Conservation (phyloP, 163 green algal species). For the Scenedesmus sp. region DNA sequence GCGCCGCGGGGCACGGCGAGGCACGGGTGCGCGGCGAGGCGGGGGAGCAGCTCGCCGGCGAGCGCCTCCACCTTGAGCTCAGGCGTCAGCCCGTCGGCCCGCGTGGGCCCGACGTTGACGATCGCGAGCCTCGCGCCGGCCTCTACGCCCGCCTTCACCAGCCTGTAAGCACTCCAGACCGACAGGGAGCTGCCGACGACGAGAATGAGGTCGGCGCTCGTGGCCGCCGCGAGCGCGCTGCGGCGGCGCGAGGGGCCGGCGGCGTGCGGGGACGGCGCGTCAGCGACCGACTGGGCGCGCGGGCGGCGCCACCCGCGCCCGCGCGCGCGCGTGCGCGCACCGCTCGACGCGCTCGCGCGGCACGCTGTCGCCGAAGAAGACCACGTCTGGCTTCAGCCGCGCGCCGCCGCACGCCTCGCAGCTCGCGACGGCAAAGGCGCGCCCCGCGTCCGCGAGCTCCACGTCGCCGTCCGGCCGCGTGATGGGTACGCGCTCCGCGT, state of each 20-base stretch:
- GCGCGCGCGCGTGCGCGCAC: slow-evolving; percentile 26
- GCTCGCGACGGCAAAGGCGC: slow-evolving; percentile 70
- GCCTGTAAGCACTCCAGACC: slow-evolving; percentile 85
- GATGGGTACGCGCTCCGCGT: slow-evolving; percentile 36
- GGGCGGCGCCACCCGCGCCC: not conserved
- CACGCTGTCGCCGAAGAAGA: slow-evolving; percentile 73
- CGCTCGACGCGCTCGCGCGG: slow-evolving; percentile 57
- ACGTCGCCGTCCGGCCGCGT: slow-evolving; percentile 77
- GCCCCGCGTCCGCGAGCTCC: slow-evolving; percentile 71
- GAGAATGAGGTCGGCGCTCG: slow-evolving; percentile 63
- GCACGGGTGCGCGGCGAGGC: slow-evolving; percentile 61
- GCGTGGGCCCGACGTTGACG: slow-evolving; percentile 80
- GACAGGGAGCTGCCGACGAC: slow-evolving; percentile 81
- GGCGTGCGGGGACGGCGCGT: not conserved
- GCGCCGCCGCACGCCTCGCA: slow-evolving; percentile 76
- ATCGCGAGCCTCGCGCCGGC: slow-evolving; percentile 69
- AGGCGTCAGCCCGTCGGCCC: slow-evolving; percentile 79
- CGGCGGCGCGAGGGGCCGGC: not conserved
- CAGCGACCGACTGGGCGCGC: not conserved
- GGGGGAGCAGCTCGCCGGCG: slow-evolving; percentile 71
- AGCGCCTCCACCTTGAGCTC: slow-evolving; percentile 76
- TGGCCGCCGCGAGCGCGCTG: slow-evolving; percentile 19
- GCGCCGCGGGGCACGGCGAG: slow-evolving; percentile 55
- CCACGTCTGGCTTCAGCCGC: slow-evolving; percentile 89
- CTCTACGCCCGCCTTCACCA: slow-evolving; percentile 75